Base-by-base conservation (phyloP, 2,329 filamentous ascomycete species). In the Fusarium chlamydosporum region DNA sequence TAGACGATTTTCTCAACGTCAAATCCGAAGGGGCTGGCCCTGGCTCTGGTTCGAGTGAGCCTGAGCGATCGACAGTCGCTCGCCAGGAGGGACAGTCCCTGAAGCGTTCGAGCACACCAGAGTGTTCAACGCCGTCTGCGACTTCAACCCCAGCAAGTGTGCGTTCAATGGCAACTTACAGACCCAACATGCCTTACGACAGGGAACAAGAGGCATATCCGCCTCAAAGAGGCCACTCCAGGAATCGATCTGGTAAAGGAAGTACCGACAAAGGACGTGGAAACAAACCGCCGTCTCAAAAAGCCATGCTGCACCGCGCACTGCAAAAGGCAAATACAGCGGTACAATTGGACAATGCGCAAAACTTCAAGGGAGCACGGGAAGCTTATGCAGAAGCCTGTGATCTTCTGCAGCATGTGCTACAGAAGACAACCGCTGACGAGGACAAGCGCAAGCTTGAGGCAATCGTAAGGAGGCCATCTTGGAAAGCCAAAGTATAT, bases 271-370 rank as follows among this genome's bases (percentile, higher is more conserved):
- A 72, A 55, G 56, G 56, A 42, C 74, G 76, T 11, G 59, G 65
- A 16, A 40, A 62, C n/a, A 84, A 84, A 65, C 81, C 81, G n/a
- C 88, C 88, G 15, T 93, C 92, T 2, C 92, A 98, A 78, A 98
- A 97, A 82, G 92, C 91, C 12, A 98, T 98, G 94, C 86, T 99
- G 35, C 97, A 95, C n/a, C 92, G 92, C 73, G 96, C 96, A 1
- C 83, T 99, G 56, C 92, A 97, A 77, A 97, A 97, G 81, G 96
- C 96, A 50, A 97, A 99, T 76, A 95, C 93, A 13, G 96, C 96
- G 23, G 96, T 99, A 27, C 87, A 97, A 71, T 87, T 99, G 40
- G 96, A 99, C 80, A 98, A 97, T 86, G 94, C 93, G 15, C 92
- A 96, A 75, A 97, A 98, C 76, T 95, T 96, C 67, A 92, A 95